Evolutionary conservation across 2,329 filamentous ascomycete genomes (phyloP).

Genomic region (Orbilia brochopaga): DNA sequence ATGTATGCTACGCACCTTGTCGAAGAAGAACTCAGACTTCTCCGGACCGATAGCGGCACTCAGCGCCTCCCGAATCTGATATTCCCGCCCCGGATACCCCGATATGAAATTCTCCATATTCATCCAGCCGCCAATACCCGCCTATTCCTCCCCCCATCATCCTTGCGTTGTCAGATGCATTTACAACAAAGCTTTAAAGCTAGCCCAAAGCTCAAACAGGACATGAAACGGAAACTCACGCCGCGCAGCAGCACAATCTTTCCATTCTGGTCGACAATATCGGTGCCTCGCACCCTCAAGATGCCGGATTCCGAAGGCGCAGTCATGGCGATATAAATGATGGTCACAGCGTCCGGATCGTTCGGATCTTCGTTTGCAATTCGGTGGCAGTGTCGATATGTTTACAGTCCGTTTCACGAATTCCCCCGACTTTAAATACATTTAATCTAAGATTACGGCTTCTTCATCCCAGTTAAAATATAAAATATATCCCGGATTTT

Average conservation of each 20-base stretch:
- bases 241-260: slow-evolving; percentile 62
- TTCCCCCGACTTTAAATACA: background rate
- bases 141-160: slow-evolving; percentile 43
- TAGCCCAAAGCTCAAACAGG: slow-evolving; percentile 56
- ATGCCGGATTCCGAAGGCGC: slow-evolving; percentile 56
- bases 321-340: slow-evolving; percentile 52
- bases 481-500: slow-evolving; percentile 7
- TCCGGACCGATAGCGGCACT: slow-evolving; percentile 64
- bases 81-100: slow-evolving; percentile 67
- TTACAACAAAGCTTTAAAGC: slow-evolving; percentile 60
- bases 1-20: slow-evolving; percentile 58
- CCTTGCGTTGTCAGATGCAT: slow-evolving; percentile 15
- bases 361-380: background rate
- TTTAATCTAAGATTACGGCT: no score
- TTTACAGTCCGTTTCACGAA: background rate
- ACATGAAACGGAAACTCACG: slow-evolving; percentile 57
- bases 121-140: slow-evolving; percentile 57
- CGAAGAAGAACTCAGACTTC: slow-evolving; percentile 68
- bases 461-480: no score
- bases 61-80: slow-evolving; percentile 65
- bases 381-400: background rate
- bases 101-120: slow-evolving; percentile 70
- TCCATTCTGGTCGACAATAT: slow-evolving; percentile 61
- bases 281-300: slow-evolving; percentile 59
- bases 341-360: slow-evolving; percentile 5